Percentiles rank a stretch among this genome's conserved stretches.
These are phyloP conservation scores for Boletus coccyginus DNA, from an alignment of 768 basidiomycete genomes.

Conservation along the genomic window DNA sequence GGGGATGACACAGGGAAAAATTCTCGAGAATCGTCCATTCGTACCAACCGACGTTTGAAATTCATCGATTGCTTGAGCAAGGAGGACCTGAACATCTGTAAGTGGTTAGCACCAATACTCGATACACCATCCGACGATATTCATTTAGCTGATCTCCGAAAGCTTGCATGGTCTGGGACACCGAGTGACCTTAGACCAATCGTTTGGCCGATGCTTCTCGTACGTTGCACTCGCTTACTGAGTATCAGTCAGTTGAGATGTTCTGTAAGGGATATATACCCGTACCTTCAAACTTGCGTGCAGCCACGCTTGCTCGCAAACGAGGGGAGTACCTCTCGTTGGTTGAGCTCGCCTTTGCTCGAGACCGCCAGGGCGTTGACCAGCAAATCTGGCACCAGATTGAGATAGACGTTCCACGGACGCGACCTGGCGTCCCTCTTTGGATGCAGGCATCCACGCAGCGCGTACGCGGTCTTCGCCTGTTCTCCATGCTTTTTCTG, in stretches of 20 bases:
- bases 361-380: slow-evolving; percentile 82
- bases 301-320: slow-evolving; percentile 80
- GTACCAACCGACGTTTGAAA: slow-evolving; percentile 73
- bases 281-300: slow-evolving; percentile 70
- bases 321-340: slow-evolving; percentile 89
- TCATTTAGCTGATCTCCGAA: slow-evolving; percentile 70
- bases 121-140: slow-evolving; percentile 2
- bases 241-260: slow-evolving; percentile 4
- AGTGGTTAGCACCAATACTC: slow-evolving; percentile 24
- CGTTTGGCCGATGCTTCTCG: slow-evolving; percentile 92
- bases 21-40: slow-evolving; percentile 72
- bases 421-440: slow-evolving; percentile 82
- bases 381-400: slow-evolving; percentile 99
- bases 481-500: slow-evolving; percentile 4
- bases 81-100: slow-evolving; percentile 82
- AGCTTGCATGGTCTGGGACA: slow-evolving; percentile 93
- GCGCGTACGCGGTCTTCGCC: slow-evolving; percentile 52
- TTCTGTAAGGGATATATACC: slow-evolving; percentile 85
- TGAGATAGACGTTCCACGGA: slow-evolving; percentile 96
- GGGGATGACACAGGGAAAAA: slow-evolving; percentile 51
- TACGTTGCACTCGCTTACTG: slow-evolving; percentile 40
- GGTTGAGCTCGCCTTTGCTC: slow-evolving; percentile 85
- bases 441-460: slow-evolving; percentile 94
- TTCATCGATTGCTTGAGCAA: slow-evolving; percentile 76
- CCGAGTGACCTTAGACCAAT: slow-evolving; percentile 84